These are phyloP conservation scores for Saccharomyces jurei DNA, from an alignment of 805 yeast genomes.

Conservation along the genomic window DNA sequence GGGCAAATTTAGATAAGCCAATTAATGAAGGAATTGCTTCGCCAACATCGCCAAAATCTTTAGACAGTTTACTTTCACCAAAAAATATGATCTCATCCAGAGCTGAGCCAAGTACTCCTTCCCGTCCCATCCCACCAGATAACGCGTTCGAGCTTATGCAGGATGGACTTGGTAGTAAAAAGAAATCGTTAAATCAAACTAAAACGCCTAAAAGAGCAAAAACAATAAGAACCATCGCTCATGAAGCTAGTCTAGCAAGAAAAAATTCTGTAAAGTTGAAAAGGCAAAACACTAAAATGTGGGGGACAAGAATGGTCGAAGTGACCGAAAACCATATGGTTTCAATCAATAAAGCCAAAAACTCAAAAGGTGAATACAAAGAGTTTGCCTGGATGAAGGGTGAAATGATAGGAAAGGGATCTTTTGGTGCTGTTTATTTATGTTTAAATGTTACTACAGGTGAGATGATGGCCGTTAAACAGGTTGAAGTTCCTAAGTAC, in stretches of 20 bases:
- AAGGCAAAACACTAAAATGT: constrained; percentile 84
- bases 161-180: not conserved
- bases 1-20: constrained; percentile 85
- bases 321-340: constrained; percentile 69
- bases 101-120: not conserved
- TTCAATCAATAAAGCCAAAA: constrained; percentile 56
- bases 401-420: constrained; percentile 91
- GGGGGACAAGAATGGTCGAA: constrained; percentile 94
- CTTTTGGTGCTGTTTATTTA: constrained; percentile 87
- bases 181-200: not conserved
- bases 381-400: constrained; percentile 98
- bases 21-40: constrained; percentile 66
- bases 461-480: constrained; percentile 98
- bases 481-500: constrained; percentile 60
- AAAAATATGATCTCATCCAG: not conserved
- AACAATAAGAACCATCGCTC: constrained; percentile 86
- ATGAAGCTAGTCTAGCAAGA: constrained; percentile 71
- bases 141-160: not conserved
- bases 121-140: not conserved
- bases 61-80: constrained; percentile 7
- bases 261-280: constrained; percentile 38
- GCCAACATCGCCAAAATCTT: constrained; percentile 43
- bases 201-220: constrained; percentile 59
- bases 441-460: constrained; percentile 94
- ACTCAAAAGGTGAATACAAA: constrained; percentile 58